These are phyloP conservation scores for Penicillium longicatenatum DNA, from an alignment of 495 filamentous ascomycete genomes.

Conservation along the genomic window DNA sequence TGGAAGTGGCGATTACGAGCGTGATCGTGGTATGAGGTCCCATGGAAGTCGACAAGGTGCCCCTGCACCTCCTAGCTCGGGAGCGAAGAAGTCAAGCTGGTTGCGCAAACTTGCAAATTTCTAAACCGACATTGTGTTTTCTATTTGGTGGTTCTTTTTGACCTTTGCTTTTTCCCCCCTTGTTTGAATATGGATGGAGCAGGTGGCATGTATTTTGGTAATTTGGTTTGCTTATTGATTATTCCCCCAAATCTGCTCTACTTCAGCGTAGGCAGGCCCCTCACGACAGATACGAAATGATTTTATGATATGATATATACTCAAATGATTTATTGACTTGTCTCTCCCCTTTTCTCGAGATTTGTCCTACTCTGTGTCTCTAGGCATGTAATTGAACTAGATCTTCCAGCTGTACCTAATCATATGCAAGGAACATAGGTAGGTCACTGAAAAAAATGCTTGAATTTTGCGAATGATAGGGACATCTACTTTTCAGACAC, in stretches of 20 bases:
- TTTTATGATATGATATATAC: constrained; percentile 1
- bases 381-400: too few species aligned
- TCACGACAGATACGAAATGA: constrained; percentile 7
- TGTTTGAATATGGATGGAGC: not conserved
- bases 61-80: constrained; percentile 27
- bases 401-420: too few species aligned
- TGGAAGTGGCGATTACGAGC: constrained; percentile 46
- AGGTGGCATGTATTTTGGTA: constrained; percentile 1
- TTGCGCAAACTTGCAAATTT: constrained; percentile 45
- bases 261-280: not conserved
- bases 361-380: too few species aligned
- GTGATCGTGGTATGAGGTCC: constrained; percentile 41
- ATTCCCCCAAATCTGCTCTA: constrained; percentile 1
- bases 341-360: not conserved
- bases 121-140: not conserved
- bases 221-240: not conserved
- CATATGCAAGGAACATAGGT: too few species aligned
- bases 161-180: not conserved
- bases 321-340: constrained; percentile 1
- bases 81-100: constrained; percentile 49
- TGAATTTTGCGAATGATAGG: too few species aligned
- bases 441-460: too few species aligned
- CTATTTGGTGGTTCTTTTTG: not conserved
- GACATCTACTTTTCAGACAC: not conserved
- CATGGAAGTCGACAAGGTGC: constrained; percentile 35